Conservation (phyloP, 352 stramenopile species). For the Phytophthora cryptogea region DNA sequence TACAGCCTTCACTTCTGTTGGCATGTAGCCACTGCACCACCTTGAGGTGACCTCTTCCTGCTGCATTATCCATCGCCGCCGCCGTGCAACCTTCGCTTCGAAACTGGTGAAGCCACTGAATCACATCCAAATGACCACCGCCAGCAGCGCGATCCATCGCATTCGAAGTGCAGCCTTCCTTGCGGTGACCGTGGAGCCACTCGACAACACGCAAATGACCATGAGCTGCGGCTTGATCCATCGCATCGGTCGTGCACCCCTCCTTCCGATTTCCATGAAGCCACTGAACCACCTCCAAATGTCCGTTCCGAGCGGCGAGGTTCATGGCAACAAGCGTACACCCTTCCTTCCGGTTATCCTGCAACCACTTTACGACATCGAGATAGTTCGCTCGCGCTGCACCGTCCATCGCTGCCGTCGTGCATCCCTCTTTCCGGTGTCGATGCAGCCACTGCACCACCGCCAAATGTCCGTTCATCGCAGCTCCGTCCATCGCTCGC, state of each 20-base stretch:
- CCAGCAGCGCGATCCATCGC: conserved; percentile 37
- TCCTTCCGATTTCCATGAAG: conserved; percentile 29
- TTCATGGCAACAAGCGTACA: conserved; percentile 38
- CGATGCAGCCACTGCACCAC: conserved; percentile 37
- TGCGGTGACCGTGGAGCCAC: conserved; percentile 38
- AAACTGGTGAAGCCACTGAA: conserved; percentile 35
- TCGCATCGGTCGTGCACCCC: conserved; percentile 33
- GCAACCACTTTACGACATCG: conserved; percentile 37
- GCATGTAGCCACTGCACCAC: conserved; percentile 38
- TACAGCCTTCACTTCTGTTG: conserved; percentile 37
- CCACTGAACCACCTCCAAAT: conserved; percentile 37
- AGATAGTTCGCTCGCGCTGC: conserved; percentile 33
- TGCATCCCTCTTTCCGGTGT: conserved; percentile 29
- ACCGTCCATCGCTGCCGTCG: conserved; percentile 39
- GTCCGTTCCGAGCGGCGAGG: conserved; percentile 31
- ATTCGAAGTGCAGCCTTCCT: conserved; percentile 36
- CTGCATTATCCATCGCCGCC: conserved; percentile 34
- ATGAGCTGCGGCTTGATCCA: conserved; percentile 36
- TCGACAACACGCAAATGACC: conserved; percentile 35
- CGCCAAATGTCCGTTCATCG: conserved; percentile 31
- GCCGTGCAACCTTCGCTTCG: conserved; percentile 33
- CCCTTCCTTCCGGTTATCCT: conserved; percentile 31
- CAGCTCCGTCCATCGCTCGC: conserved; percentile 37
- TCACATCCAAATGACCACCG: conserved; percentile 29
- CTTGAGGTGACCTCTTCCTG: conserved; percentile 29